phyloP scores from a whole-genome alignment of 2,329 filamentous ascomycete genomes.

The Akanthomyces uredinophilus region DNA sequence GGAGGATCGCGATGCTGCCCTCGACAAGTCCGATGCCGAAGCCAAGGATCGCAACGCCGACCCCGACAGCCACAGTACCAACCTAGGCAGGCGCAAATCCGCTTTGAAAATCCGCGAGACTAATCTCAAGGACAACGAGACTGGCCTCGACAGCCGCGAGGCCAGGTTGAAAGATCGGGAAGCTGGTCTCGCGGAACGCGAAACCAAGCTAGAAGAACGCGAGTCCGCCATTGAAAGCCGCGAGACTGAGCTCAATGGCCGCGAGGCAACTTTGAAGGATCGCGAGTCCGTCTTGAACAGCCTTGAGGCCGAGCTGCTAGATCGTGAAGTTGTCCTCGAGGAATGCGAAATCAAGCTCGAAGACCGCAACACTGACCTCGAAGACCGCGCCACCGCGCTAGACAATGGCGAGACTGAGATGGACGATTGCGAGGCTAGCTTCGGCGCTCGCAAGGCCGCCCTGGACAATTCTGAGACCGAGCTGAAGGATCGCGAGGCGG shows the following conservation, averaged over 20 bases:
- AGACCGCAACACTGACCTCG: background rate
- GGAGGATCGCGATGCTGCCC: background rate
- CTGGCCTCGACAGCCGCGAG: background rate
- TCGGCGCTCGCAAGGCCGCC: background rate
- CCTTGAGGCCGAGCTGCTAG: too few species aligned
- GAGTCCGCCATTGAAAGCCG: background rate
- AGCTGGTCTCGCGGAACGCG: accelerated
- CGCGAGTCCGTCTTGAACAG: background rate
- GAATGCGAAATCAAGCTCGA: background rate
- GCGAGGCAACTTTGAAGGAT: background rate
- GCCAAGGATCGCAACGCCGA: background rate
- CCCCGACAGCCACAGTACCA: background rate
- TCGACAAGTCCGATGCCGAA: background rate
- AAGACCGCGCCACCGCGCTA: background rate
- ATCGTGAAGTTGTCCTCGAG: background rate
- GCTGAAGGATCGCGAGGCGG: too few species aligned
- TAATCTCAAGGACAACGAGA: background rate
- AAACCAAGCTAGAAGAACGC: background rate
- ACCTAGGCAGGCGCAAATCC: background rate
- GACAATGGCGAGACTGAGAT: background rate
- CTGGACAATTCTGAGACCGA: too few species aligned
- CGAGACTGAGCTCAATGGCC: background rate
- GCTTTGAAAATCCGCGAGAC: background rate
- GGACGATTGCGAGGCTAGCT: background rate
- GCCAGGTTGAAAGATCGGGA: background rate